phyloP scores from a whole-genome alignment of 1,139 yeast genomes.

The Arxiozyma slooffiae region DNA sequence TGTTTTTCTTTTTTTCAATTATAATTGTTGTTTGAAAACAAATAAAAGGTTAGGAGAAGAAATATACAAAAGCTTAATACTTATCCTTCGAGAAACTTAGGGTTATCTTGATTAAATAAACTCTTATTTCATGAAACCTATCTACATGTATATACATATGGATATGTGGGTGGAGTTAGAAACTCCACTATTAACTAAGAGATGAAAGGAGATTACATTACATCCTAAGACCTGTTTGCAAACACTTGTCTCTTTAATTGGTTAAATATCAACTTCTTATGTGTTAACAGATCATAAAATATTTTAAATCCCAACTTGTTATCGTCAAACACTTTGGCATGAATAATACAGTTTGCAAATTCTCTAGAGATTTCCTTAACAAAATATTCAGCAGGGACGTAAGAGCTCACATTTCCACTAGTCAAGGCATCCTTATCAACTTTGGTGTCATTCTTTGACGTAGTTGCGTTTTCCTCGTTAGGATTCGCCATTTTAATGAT shows the following conservation, averaged over 20 bases:
- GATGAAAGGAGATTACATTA: background rate
- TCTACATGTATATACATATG: no score
- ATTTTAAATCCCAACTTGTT: constrained; percentile 54
- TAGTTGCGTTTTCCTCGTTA: constrained; percentile 22
- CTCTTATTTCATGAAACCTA: no score
- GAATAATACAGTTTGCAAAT: constrained; percentile 49
- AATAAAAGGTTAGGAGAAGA: background rate
- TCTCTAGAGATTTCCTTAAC: constrained; percentile 49
- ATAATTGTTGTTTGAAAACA: background rate
- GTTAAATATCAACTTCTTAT: constrained; percentile 50
- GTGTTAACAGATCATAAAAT: constrained; percentile 49
- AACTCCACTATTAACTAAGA: background rate
- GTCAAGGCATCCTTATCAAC: background rate
- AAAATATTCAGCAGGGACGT: constrained; percentile 35
- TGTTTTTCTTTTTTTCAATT: no score
- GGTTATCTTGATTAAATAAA: background rate
- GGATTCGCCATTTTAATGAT: constrained; percentile 37
- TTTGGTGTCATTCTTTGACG: constrained; percentile 1
- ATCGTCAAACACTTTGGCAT: constrained; percentile 38
- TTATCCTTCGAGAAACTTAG: no score
- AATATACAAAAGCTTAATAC: background rate
- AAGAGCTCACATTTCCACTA: constrained; percentile 3
- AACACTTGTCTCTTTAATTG: constrained; percentile 34
- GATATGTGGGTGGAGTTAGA: background rate
- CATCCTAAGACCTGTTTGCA: background rate